Evolutionary conservation across 257 asterid species (phyloP).

Genomic region (Solanum habrochaites): DNA sequence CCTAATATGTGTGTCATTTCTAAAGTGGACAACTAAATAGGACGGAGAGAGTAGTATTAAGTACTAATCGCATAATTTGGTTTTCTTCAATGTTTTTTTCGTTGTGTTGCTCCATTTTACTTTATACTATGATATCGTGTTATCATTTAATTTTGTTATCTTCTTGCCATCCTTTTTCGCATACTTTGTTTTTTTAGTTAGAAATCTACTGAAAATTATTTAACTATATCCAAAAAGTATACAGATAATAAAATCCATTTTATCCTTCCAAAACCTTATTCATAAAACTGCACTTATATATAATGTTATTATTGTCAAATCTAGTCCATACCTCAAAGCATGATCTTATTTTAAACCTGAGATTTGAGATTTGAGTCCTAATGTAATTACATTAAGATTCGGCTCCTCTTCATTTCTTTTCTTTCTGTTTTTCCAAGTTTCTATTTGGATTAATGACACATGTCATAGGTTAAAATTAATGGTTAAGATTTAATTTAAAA

Average conservation of each 20-base stretch:
- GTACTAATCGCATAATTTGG: neutral
- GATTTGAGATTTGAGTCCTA: neutral
- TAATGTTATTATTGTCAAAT: neutral
- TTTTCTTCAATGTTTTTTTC: neutral
- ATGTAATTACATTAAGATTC: no score
- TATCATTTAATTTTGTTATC: neutral
- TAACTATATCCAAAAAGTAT: accelerated
- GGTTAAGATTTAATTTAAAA: no score
- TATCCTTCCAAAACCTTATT: neutral
- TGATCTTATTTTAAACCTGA: neutral
- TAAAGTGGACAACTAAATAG: no score
- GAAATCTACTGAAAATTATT: accelerated
- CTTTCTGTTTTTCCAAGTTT: no score
- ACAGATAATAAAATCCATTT: neutral
- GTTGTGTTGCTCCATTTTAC: neutral
- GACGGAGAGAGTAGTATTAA: no score
- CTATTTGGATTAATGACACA: no score
- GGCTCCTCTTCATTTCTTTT: no score
- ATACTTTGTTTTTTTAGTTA: neutral
- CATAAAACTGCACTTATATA: neutral
- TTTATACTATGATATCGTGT: neutral
- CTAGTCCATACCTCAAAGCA: neutral
- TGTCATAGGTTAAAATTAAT: no score
- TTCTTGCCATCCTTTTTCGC: neutral
- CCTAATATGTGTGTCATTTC: no score